These are phyloP conservation scores for Puccinia novopanici DNA, from an alignment of 1,284 basidiomycete species.

Conservation along the genomic window DNA sequence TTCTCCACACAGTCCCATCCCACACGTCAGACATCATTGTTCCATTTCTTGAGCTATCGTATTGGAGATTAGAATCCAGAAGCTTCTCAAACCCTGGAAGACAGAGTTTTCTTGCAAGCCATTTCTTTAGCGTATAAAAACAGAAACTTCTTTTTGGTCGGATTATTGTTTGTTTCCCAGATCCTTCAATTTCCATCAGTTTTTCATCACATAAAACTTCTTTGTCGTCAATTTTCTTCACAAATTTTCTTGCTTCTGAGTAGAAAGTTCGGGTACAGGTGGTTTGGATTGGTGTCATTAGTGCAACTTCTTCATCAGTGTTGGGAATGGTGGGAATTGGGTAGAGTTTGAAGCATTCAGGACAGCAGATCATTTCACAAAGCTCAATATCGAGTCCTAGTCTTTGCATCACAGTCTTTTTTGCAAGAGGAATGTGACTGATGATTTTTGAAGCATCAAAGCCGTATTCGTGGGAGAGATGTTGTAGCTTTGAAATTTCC, in stretches of 20 bases:
- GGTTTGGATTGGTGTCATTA: not conserved
- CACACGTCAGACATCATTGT: slow-evolving; percentile 5
- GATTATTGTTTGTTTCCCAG: not conserved
- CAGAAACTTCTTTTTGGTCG: not conserved
- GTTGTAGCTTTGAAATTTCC: not conserved
- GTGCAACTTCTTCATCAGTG: not conserved
- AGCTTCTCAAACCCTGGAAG: not conserved
- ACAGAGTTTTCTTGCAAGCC: not conserved
- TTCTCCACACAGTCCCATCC: slow-evolving; percentile 26
- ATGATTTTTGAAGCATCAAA: not conserved
- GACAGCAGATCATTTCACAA: not conserved
- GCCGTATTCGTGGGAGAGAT: not conserved
- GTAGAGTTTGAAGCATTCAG: slow-evolving; percentile 27
- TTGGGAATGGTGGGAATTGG: not conserved
- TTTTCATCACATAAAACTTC: not conserved
- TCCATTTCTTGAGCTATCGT: not conserved
- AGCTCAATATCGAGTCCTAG: not conserved
- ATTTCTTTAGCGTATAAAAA: not conserved
- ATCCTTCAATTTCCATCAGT: not conserved
- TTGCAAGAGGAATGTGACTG: slow-evolving; percentile 7
- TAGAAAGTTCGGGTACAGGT: not conserved
- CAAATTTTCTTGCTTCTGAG: not conserved
- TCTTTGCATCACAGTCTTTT: not conserved
- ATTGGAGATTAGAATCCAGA: not conserved
- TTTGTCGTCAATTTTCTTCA: not conserved